A percentile compares a stretch with the other conserved stretches of the same genome.
Evolutionary conservation across 2,329 filamentous ascomycete genomes (phyloP).

Genomic region (Alternaria novae-zelandiae): DNA sequence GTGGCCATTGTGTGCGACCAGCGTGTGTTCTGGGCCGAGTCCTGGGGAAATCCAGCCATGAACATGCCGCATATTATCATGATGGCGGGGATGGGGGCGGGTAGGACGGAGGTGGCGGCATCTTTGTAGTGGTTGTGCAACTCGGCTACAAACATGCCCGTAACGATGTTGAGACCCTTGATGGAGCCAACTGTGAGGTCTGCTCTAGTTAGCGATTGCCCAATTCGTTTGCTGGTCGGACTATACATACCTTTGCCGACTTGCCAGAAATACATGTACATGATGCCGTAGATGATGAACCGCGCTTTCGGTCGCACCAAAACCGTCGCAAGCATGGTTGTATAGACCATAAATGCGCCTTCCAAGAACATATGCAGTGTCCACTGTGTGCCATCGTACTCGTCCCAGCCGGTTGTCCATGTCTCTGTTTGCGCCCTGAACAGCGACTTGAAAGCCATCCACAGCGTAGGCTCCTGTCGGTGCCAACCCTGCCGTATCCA

Average conservation of each 20-base stretch:
- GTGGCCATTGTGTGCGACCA: constrained; percentile 61
- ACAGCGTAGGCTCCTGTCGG: constrained; percentile 42
- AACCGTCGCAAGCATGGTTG: constrained; percentile 51
- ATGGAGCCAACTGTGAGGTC: constrained; percentile 43
- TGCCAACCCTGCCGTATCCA: constrained; percentile 59
- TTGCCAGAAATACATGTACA: constrained; percentile 52
- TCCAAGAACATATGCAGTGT: constrained; percentile 52
- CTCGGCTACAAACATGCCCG: constrained; percentile 68
- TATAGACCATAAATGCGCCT: constrained; percentile 52
- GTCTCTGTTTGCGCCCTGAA: constrained; percentile 41
- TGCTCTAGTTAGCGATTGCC: constrained; percentile 27
- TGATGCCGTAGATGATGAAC: constrained; percentile 42
- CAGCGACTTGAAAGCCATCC: constrained; percentile 40
- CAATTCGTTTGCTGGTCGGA: neutral
- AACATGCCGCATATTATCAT: constrained; percentile 62
- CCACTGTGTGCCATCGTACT: constrained; percentile 54
- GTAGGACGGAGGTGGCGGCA: constrained; percentile 56
- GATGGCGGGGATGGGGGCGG: constrained; percentile 58
- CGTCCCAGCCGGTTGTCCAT: constrained; percentile 50
- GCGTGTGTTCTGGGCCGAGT: constrained; percentile 58
- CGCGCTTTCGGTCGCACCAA: constrained; percentile 47
- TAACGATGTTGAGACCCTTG: constrained; percentile 64
- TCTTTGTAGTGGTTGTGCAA: constrained; percentile 60
- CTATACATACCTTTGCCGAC: constrained; percentile 38
- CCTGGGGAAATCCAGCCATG: constrained; percentile 66